Evolutionary conservation across 176 grass and related monocot genomes (phyloP), one percentile per base, ranked within the genome.

Genomic region (Puccinellia tenuiflora): DNA sequence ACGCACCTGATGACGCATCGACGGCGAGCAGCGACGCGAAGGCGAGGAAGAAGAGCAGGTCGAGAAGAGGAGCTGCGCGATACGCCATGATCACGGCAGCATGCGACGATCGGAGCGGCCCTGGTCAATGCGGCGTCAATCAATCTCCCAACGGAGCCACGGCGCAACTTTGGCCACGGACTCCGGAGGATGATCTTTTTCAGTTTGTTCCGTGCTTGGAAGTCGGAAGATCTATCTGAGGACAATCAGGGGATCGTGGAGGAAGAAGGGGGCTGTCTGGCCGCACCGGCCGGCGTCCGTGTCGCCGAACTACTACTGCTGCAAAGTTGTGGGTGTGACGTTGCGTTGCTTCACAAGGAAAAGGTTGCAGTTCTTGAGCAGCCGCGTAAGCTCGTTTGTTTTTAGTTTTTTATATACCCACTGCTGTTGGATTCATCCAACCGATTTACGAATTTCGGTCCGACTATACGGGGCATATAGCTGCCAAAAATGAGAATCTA

Each of bases 171-270:
- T 18, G 76, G 60, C 29, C 69, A 17, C 31, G 71, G 15, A 85
- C 69, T n/a, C 11, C 40, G 9, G 21, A 50, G 8, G 51, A 47
- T 46, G 16, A n/a, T 13, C 17, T 9, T 31, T 59, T 38, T 37
- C n/a, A 12, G 75, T 3, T 65, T 24, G 63, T 55, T 29, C 72
- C 28, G 31, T 14, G 87, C 78, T 71, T 81, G 62, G 62, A 34
- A 45, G 55, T 73, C 71, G 85, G 63, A 66, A 48, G 64, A 82
- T 78, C 68, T 85, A 77, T 70, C 71, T 86, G 33, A 64, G n/a
- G 9, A 76, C 52, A 1, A 40, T 0, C 51, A 18, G 48, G 30
- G 18, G 38, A 42, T 61, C 38, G 57, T 47, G 39, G 60, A 79
- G 26, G 74, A 59, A 16, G 39, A 78, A 17, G 42, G 30, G 1